A percentile compares a stretch with the other conserved stretches of the same genome.
phyloP scores from a whole-genome alignment of 1,284 basidiomycete species.

The Singerocomus inundabilis region DNA sequence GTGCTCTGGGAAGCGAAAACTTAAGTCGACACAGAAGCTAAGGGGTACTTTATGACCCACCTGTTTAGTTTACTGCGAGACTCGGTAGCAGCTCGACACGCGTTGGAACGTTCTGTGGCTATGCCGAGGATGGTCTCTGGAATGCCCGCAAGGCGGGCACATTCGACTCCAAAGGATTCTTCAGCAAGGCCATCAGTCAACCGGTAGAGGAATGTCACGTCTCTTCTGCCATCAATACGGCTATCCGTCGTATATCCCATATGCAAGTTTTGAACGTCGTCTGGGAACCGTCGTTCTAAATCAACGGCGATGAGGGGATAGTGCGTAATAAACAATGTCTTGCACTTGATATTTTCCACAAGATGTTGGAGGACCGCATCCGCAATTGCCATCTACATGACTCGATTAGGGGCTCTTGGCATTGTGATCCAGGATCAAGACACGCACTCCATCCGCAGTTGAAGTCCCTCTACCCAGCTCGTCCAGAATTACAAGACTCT shows the following conservation, averaged over 20 bases:
- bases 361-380: conserved; percentile 78
- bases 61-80: conserved; percentile 48
- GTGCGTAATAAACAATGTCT: conserved; percentile 93
- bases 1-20: conserved; percentile 13
- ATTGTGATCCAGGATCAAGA: neutral
- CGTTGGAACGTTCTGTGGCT: conserved; percentile 56
- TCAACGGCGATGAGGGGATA: conserved; percentile 76
- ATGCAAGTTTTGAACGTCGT: conserved; percentile 73
- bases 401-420: neutral
- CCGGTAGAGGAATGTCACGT: conserved; percentile 84
- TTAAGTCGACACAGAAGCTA: neutral
- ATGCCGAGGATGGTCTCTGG: conserved; percentile 62
- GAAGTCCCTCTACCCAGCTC: conserved; percentile 83
- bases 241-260: conserved; percentile 79
- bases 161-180: conserved; percentile 89
- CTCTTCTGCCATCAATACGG: conserved; percentile 66
- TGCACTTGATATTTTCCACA: conserved; percentile 60
- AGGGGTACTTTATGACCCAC: conserved; percentile 34
- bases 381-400: conserved; percentile 76
- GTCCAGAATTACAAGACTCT: conserved; percentile 84
- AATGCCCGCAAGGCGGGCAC: conserved; percentile 81
- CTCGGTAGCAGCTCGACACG: conserved; percentile 56
- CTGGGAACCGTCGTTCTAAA: conserved; percentile 51
- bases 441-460: conserved; percentile 77
- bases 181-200: conserved; percentile 69